Evolutionary conservation across 2,329 filamentous ascomycete species (phyloP).

Genomic region (Nemania diffusa): DNA sequence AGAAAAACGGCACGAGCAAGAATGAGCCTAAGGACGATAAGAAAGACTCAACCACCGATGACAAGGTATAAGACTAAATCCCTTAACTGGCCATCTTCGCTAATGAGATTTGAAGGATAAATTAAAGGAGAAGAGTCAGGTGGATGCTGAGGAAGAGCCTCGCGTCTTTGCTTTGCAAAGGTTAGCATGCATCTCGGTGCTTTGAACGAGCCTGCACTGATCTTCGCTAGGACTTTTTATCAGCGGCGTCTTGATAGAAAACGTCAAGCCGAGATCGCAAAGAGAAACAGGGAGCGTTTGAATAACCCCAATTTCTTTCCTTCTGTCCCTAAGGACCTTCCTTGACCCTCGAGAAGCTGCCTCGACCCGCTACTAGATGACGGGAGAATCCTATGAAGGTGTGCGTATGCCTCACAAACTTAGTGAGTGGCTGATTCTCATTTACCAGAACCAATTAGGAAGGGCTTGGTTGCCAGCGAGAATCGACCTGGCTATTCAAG

Average conservation of each 20-base stretch:
- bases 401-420: constrained; percentile 7
- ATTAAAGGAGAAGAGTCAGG: constrained; percentile 48
- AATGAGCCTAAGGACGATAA: constrained; percentile 51
- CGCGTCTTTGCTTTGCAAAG: constrained; percentile 86
- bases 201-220: constrained; percentile 32
- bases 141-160: constrained; percentile 70
- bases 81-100: not conserved
- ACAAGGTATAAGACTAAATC: constrained; percentile 42
- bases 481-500: not conserved
- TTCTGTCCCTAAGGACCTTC: constrained; percentile 73
- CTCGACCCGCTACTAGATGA: not conserved
- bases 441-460: not conserved
- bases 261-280: constrained; percentile 80
- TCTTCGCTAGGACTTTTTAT: constrained; percentile 76
- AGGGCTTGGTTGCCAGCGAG: not conserved
- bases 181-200: constrained; percentile 54
- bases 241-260: constrained; percentile 85
- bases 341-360: constrained; percentile 33
- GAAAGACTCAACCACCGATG: constrained; percentile 49
- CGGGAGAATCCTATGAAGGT: not conserved
- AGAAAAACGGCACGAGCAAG: constrained; percentile 2
- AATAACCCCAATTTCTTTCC: constrained; percentile 85
- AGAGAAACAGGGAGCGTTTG: constrained; percentile 81
- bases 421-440: constrained; percentile 3
- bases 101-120: constrained; percentile 52